These are phyloP conservation scores for Saitozyma podzolica DNA, from an alignment of 768 basidiomycete species.

Conservation along the genomic window DNA sequence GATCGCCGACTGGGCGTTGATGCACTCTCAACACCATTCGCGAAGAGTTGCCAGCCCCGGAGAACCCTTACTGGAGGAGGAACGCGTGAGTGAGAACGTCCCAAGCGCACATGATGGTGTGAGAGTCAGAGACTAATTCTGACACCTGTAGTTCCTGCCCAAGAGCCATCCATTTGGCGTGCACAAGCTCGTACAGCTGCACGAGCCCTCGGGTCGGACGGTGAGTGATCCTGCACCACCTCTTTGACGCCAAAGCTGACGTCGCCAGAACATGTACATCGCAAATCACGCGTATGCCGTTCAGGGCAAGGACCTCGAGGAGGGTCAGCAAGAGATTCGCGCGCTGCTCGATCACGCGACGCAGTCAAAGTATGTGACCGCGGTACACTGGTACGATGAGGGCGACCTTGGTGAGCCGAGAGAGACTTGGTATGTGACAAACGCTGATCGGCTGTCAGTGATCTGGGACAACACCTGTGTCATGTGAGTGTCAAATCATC, in stretches of 20 bases:
- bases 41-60: constrained; percentile 18
- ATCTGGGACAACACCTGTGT: constrained; percentile 34
- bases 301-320: constrained; percentile 11
- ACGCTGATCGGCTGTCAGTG: constrained; percentile 4
- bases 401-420: constrained; percentile 23
- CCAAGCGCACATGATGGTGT: not conserved
- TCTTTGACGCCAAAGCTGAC: not conserved
- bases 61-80: constrained; percentile 11
- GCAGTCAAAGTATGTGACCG: constrained; percentile 14
- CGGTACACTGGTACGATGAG: constrained; percentile 13
- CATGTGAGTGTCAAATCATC: not conserved
- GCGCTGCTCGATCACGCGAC: constrained; percentile 17
- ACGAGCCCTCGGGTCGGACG: constrained; percentile 19
- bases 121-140: not conserved
- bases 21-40: constrained; percentile 18
- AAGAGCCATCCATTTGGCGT: constrained; percentile 15
- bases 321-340: constrained; percentile 21
- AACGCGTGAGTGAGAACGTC: constrained; percentile 5
- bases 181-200: constrained; percentile 24
- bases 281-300: constrained; percentile 23
- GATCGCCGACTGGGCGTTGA: constrained; percentile 12
- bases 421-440: not conserved
- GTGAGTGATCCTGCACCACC: not conserved
- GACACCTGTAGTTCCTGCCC: constrained; percentile 7
- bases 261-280: constrained; percentile 23